phyloP scores from a whole-genome alignment of 1,284 basidiomycete genomes.

The Bondarzewia mesenterica region DNA sequence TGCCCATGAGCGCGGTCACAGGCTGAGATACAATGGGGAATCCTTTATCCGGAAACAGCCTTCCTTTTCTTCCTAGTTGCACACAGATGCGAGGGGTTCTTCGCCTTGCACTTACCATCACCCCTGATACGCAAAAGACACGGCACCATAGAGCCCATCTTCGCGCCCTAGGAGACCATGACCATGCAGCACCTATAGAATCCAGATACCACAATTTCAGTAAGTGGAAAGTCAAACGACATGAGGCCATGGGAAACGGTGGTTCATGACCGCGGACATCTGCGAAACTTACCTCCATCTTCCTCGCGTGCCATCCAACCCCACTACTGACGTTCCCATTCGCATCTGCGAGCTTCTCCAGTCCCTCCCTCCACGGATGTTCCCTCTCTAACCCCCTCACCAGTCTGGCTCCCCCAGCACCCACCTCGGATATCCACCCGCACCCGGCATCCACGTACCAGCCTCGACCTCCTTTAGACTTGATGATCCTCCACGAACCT shows the following conservation, averaged over 20 bases:
- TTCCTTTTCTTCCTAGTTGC: too few species aligned
- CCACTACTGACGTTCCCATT: constrained; percentile 87
- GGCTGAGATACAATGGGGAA: too few species aligned
- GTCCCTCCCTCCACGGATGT: constrained; percentile 62
- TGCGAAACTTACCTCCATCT: constrained; percentile 80
- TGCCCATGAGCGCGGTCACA: too few species aligned
- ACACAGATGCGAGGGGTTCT: too few species aligned
- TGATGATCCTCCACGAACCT: constrained; percentile 80
- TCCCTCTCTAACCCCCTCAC: constrained; percentile 50
- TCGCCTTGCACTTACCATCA: too few species aligned
- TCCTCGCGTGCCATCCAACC: constrained; percentile 92
- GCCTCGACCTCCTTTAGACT: constrained; percentile 87
- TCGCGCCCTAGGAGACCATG: constrained; percentile 88
- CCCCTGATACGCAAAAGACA: constrained; percentile 86
- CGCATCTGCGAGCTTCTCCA: constrained; percentile 69
- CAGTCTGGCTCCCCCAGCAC: constrained; percentile 25
- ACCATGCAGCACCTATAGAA: constrained; percentile 65
- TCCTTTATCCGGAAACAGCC: too few species aligned
- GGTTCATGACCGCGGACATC: too few species aligned
- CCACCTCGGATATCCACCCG: constrained; percentile 29
- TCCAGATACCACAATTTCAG: too few species aligned
- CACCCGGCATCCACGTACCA: constrained; percentile 95
- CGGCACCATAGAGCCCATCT: constrained; percentile 89
- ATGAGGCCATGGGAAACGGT: too few species aligned
- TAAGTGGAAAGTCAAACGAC: too few species aligned